These are phyloP conservation scores for Chlorella vulgaris DNA, from an alignment of 139 green algal genomes.

Conservation along the genomic window DNA sequence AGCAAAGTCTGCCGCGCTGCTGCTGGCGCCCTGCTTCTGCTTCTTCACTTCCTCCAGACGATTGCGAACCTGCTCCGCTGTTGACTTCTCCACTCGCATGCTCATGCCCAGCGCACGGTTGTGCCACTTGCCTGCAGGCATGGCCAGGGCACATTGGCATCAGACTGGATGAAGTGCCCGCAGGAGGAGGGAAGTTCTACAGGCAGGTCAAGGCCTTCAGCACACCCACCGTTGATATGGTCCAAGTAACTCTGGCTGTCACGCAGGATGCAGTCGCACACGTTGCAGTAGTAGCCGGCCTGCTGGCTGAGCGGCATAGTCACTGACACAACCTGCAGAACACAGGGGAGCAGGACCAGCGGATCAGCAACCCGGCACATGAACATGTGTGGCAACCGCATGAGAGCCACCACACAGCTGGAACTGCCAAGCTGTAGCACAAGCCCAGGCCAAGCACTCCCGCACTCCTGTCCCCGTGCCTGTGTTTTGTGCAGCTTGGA, in stretches of 20 bases:
- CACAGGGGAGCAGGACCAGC: not conserved
- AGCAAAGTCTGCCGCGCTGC: constrained; percentile 48
- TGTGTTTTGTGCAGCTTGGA: constrained; percentile 80
- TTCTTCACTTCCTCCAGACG: constrained; percentile 58
- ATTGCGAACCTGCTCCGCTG: constrained; percentile 79
- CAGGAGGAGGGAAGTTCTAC: not conserved
- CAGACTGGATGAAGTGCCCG: not conserved
- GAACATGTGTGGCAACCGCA: not conserved
- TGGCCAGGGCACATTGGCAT: not conserved
- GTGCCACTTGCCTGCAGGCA: constrained; percentile 85
- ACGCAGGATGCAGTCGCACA: constrained; percentile 94
- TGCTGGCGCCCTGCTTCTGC: constrained; percentile 43
- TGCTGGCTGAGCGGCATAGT: constrained; percentile 37
- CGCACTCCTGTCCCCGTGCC: constrained; percentile 22
- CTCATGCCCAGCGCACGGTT: constrained; percentile 95
- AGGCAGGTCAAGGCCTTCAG: no score
- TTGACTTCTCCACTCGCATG: constrained; percentile 92
- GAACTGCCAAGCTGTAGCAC: not conserved
- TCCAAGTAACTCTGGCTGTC: constrained; percentile 95
- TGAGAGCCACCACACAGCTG: no score
- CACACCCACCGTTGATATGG: constrained; percentile 90
- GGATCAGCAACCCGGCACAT: not conserved
- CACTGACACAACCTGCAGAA: constrained; percentile 59
- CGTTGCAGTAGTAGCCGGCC: constrained; percentile 94
- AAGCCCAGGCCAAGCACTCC: not conserved